Evolutionary conservation across 306 rosid genomes (phyloP).

Genomic region (Morella rubra): DNA sequence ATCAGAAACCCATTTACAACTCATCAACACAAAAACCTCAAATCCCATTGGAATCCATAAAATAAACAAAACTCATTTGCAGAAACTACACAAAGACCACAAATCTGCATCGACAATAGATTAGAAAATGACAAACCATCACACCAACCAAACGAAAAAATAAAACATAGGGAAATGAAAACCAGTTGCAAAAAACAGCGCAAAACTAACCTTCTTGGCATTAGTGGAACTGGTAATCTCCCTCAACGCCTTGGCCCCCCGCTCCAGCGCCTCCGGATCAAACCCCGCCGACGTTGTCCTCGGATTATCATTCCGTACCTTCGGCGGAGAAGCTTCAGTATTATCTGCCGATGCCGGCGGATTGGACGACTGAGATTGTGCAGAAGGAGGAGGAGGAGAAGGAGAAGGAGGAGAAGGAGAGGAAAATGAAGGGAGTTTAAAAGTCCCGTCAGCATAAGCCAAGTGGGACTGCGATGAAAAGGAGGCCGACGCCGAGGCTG

Average conservation of each 20-base stretch:
- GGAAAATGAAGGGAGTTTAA: conserved; percentile 41
- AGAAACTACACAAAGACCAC: not conserved
- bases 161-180: not conserved
- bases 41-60: not conserved
- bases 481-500: conserved; percentile 53
- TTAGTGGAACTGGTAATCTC: conserved; percentile 51
- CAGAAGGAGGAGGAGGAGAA: conserved; percentile 25
- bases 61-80: not conserved
- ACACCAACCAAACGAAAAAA: not conserved
- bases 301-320: conserved; percentile 73
- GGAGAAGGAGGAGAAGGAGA: no score
- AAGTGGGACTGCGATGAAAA: conserved; percentile 29
- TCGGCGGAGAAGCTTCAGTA: conserved; percentile 36
- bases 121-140: not conserved
- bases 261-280: conserved; percentile 82
- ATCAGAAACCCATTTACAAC: not conserved
- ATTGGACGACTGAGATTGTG: conserved; percentile 10
- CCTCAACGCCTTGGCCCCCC: conserved; percentile 61
- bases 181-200: not conserved
- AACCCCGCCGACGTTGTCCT: conserved; percentile 85
- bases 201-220: conserved; percentile 60
- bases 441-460: conserved; percentile 56
- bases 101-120: not conserved
- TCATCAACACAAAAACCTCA: not conserved
- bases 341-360: conserved; percentile 16